Percentiles rank a stretch among this genome's conserved stretches.
These are phyloP conservation scores for Protomyces gravidus DNA, from an alignment of 1,139 yeast species.

Conservation along the genomic window DNA sequence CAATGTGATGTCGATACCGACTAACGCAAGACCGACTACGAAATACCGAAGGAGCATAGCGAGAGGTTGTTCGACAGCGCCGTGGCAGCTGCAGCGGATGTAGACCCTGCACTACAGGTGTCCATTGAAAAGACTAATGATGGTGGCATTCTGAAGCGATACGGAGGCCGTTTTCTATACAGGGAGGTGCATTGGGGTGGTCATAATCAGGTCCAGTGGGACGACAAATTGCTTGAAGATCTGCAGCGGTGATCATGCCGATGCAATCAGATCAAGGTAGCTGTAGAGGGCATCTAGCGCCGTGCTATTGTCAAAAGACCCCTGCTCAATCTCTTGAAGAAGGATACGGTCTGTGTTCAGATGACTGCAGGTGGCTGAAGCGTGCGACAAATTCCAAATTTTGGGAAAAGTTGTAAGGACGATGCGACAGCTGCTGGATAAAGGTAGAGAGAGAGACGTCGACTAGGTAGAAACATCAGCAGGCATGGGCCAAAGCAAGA, in stretches of 20 bases:
- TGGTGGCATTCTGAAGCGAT: background rate
- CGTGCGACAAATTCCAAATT: too few species aligned
- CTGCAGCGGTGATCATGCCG: too few species aligned
- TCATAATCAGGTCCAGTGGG: slow-evolving; percentile 25
- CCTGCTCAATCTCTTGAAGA: too few species aligned
- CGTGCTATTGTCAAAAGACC: too few species aligned
- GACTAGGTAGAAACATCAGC: too few species aligned
- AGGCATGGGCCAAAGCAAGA: slow-evolving; percentile 83
- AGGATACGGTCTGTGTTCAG: too few species aligned
- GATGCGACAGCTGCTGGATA: too few species aligned
- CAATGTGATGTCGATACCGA: background rate
- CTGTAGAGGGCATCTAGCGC: too few species aligned
- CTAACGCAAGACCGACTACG: background rate
- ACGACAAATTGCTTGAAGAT: slow-evolving; percentile 7
- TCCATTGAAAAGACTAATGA: background rate
- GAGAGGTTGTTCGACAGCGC: background rate
- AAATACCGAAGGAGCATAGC: background rate
- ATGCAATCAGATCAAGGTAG: too few species aligned
- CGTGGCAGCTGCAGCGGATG: background rate
- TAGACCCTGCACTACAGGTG: background rate
- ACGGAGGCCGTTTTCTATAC: slow-evolving; percentile 1
- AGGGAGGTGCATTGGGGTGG: slow-evolving; percentile 19
- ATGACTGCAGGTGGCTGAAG: too few species aligned
- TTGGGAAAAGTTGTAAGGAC: too few species aligned
- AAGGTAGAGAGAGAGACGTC: too few species aligned